A percentile compares a stretch with the other conserved stretches of the same genome.
These are phyloP conservation scores for Wilhelminamyces savonicus DNA, from an alignment of 805 yeast species.

Conservation along the genomic window DNA sequence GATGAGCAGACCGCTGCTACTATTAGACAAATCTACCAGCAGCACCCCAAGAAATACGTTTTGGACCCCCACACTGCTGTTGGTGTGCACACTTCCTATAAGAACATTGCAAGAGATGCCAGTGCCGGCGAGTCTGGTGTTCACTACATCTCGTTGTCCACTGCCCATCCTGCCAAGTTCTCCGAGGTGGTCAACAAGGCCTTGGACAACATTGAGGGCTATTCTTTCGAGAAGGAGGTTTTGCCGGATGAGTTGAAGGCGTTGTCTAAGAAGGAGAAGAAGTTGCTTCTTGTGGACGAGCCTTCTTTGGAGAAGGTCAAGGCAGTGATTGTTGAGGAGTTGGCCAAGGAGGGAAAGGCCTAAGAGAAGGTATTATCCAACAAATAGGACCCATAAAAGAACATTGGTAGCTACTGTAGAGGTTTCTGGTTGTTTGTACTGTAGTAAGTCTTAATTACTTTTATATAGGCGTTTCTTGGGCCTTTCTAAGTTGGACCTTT, in stretches of 20 bases:
- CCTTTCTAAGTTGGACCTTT: constrained; percentile 47
- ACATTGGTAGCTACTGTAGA: too few species aligned
- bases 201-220: constrained; percentile 55
- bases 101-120: constrained; percentile 45
- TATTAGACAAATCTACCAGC: constrained; percentile 62
- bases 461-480: constrained; percentile 1
- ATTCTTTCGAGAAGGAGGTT: constrained; percentile 83
- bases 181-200: constrained; percentile 92
- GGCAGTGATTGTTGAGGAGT: constrained; percentile 65
- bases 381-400: too few species aligned
- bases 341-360: constrained; percentile 22
- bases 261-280: constrained; percentile 65
- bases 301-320: constrained; percentile 74
- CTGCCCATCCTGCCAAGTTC: constrained; percentile 99
- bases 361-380: constrained; percentile 1
- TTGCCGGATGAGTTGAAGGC: constrained; percentile 81
- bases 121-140: constrained; percentile 31
- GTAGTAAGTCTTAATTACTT: not conserved
- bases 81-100: constrained; percentile 76
- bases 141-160: constrained; percentile 72
- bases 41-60: constrained; percentile 62
- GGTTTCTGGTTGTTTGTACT: not conserved
- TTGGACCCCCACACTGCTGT: constrained; percentile 97
- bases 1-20: constrained; percentile 76
- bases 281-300: constrained; percentile 62